phyloP scores from a whole-genome alignment of 2,329 filamentous ascomycete genomes.

The Penicillium sp. region DNA sequence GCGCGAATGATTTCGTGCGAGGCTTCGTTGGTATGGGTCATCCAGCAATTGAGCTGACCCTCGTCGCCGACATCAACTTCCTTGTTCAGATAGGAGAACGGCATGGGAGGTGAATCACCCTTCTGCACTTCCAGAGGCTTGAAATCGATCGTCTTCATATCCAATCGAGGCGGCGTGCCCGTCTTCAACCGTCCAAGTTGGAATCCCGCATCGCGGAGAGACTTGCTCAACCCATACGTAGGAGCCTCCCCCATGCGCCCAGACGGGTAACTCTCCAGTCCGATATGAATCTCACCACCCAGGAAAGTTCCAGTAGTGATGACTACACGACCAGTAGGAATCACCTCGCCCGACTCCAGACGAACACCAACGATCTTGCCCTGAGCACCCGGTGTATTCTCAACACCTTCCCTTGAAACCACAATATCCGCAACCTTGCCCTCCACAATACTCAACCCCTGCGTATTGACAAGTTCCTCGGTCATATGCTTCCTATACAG shows the following conservation, averaged over 20 bases:
- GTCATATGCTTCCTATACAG: constrained; percentile 90
- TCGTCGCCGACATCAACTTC: constrained; percentile 66
- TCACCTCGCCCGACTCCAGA: constrained; percentile 80
- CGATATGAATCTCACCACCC: constrained; percentile 94
- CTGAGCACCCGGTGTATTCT: constrained; percentile 52
- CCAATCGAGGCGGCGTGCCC: constrained; percentile 85
- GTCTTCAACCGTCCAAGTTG: constrained; percentile 89
- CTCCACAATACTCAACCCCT: constrained; percentile 74
- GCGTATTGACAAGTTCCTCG: constrained; percentile 75
- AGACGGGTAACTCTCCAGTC: constrained; percentile 76
- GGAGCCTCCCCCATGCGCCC: constrained; percentile 93
- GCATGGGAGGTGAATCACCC: constrained; percentile 80
- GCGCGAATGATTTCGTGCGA: constrained; percentile 80
- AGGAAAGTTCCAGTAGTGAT: constrained; percentile 97
- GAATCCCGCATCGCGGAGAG: constrained; percentile 83
- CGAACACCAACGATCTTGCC: constrained; percentile 80
- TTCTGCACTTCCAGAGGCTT: constrained; percentile 66
- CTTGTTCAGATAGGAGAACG: constrained; percentile 88
- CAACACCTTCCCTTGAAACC: constrained; percentile 55
- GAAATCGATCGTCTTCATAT: constrained; percentile 79
- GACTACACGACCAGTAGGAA: constrained; percentile 76
- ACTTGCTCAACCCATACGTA: constrained; percentile 89
- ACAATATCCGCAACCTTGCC: constrained; percentile 93
- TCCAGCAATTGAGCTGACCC: constrained; percentile 80
- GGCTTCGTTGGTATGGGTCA: constrained; percentile 79